A percentile compares a stretch with the other conserved stretches of the same genome.
These are phyloP conservation scores for Corinectria fuckeliana DNA, from an alignment of 2,329 filamentous ascomycete genomes.

Conservation along the genomic window DNA sequence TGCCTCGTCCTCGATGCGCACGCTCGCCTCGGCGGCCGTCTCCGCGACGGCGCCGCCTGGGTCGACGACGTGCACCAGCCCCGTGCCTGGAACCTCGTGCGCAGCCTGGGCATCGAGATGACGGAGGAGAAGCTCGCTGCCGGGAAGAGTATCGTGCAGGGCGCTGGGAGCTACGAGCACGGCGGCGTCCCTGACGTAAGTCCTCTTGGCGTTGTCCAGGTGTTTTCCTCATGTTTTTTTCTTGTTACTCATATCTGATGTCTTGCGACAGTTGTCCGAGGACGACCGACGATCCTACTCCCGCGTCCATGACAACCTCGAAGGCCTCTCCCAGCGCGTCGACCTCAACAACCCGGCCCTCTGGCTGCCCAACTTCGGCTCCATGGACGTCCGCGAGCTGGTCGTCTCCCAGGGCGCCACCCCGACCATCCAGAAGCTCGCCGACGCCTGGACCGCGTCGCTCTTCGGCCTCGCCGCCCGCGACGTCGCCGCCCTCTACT, in stretches of 20 bases:
- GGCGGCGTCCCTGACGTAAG: slow-evolving; percentile 13
- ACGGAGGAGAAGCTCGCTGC: slow-evolving; percentile 10
- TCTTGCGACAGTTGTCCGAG: slow-evolving; percentile 10
- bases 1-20: slow-evolving; percentile 33
- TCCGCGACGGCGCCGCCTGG: slow-evolving; percentile 28
- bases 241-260: background rate
- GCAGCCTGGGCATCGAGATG: slow-evolving; percentile 18
- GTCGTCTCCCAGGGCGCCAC: slow-evolving; percentile 31
- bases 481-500: slow-evolving; percentile 28
- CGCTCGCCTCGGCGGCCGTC: slow-evolving; percentile 22
- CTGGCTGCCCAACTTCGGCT: slow-evolving; percentile 25
- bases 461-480: slow-evolving; percentile 33
- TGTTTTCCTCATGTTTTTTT: no score
- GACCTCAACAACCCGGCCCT: slow-evolving; percentile 26
- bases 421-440: slow-evolving; percentile 16
- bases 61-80: slow-evolving; percentile 28
- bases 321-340: slow-evolving; percentile 27
- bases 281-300: slow-evolving; percentile 23
- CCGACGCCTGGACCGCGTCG: slow-evolving; percentile 32
- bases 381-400: slow-evolving; percentile 29
- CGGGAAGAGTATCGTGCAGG: slow-evolving; percentile 14
- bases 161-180: slow-evolving; percentile 11
- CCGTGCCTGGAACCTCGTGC: slow-evolving; percentile 13
- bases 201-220: background rate
- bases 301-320: slow-evolving; percentile 27